Percentiles rank a stretch among this genome's conserved stretches.
Conservation (phyloP, 2,329 filamentous ascomycete genomes). For the Claviceps spartinae region DNA sequence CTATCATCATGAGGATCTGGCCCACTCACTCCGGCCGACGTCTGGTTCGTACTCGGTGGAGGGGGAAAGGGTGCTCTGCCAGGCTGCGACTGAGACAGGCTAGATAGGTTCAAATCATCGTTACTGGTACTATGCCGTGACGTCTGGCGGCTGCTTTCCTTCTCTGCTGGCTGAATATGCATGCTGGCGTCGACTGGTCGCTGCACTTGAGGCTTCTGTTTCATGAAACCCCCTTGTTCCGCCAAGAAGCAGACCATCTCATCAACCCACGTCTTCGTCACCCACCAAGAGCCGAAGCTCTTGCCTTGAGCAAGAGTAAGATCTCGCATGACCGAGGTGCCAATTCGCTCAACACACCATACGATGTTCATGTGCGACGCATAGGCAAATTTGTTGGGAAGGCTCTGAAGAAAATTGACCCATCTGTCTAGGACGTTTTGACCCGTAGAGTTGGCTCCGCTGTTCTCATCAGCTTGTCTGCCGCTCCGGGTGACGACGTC, state of each 20-base stretch:
- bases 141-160: constrained; percentile 21
- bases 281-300: constrained; percentile 86
- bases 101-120: constrained; percentile 31
- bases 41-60: constrained; percentile 28
- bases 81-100: constrained; percentile 33
- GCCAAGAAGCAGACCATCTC: constrained; percentile 88
- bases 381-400: constrained; percentile 61
- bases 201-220: constrained; percentile 31
- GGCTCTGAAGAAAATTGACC: constrained; percentile 55
- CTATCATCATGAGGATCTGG: constrained; percentile 53
- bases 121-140: constrained; percentile 31
- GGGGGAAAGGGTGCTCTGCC: constrained; percentile 37
- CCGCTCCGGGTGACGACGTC: constrained; percentile 37
- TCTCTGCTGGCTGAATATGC: constrained; percentile 22
- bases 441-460: constrained; percentile 21
- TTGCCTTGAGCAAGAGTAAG: constrained; percentile 65
- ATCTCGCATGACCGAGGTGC: constrained; percentile 66
- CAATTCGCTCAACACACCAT: constrained; percentile 61
- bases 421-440: constrained; percentile 67
- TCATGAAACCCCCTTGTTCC: constrained; percentile 80
- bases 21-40: constrained; percentile 21
- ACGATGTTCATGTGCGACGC: constrained; percentile 60
- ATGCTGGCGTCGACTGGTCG: constrained; percentile 13
- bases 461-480: constrained; percentile 19
- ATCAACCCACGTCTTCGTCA: constrained; percentile 89